Base-by-base conservation (phyloP, 768 basidiomycete species). In the Boletus huronensis region DNA sequence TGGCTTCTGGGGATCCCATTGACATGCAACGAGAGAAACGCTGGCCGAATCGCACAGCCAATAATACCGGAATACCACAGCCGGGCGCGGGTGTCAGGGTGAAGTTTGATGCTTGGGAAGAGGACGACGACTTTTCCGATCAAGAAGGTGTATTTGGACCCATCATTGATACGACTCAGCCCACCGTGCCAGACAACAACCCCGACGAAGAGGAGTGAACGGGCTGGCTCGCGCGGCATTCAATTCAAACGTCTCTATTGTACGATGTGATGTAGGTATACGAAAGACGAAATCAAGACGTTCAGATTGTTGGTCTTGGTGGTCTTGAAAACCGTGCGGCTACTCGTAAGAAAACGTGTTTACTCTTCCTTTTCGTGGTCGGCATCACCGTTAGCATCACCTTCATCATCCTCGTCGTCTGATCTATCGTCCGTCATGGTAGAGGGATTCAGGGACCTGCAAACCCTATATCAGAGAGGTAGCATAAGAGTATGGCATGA, bases 21-120 rank as follows among this genome's bases (percentile, higher is more conserved):
- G 91, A 93, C 65, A 75, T 77, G 48, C 91, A 93, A 60, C 80
- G 90, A 50, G 85, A 89, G 62, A 76, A 82, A 64, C 79, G 91
- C 35, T 93, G 91, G 91, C 91, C 91, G 2, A 79, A 77, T 58
- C 82, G 77, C 49, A 81, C 81, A 52, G 44, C 54, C 6, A 61
- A 43, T n/a, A 54, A 21, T 50, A 25, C 54, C 51, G 52, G 52
- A 53, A 39, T 43, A 32, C 63, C 70, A 36, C 71, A 71, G 32
- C 26, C 50, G 14, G 57, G 64, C 8, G 58, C 66, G 17, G 65
- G 71, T 4, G 70, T 82, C 36, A 76, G 80, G 60, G 87, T 88
- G 10, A 68, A 79, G 46, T 84, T 87, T 64, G 74, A 80, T 48
- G 69, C 78, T 16, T 79, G 78, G 75, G 81, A 85, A 49, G 85